Evolutionary conservation across 192 early-diverging fungal species (phyloP).

Genomic region (Radiomyces spectabilis): DNA sequence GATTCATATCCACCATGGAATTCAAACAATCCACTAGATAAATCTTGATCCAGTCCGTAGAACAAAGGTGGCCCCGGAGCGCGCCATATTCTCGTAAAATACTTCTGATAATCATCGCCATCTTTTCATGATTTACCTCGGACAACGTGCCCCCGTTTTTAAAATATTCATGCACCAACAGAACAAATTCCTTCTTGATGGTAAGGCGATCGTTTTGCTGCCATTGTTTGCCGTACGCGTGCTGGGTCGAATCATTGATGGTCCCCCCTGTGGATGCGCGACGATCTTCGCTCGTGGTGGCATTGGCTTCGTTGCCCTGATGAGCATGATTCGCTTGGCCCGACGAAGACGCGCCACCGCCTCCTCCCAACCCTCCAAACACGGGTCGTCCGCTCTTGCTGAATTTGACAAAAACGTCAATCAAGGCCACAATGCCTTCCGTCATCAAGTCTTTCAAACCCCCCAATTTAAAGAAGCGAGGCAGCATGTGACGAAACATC

Average conservation of each 20-base stretch:
- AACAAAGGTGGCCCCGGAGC: constrained; percentile 22
- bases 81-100: constrained; percentile 39
- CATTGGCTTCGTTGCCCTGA: background rate
- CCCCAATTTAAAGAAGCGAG: constrained; percentile 23
- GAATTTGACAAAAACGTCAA: constrained; percentile 43
- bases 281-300: background rate
- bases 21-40: constrained; percentile 34
- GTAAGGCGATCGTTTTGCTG: constrained; percentile 48
- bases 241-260: constrained; percentile 8
- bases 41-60: constrained; percentile 40
- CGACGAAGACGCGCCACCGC: too few species aligned
- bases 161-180: constrained; percentile 35
- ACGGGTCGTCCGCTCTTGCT: constrained; percentile 36
- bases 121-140: constrained; percentile 35
- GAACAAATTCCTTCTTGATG: constrained; percentile 47
- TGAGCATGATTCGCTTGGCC: too few species aligned
- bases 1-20: constrained; percentile 8
- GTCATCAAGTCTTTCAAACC: constrained; percentile 15
- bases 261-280: background rate
- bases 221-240: constrained; percentile 44
- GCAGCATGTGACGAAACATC: constrained; percentile 30
- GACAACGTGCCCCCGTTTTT: constrained; percentile 34
- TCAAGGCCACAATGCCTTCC: constrained; percentile 38
- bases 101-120: constrained; percentile 35
- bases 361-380: too few species aligned